phyloP scores from a whole-genome alignment of 2,329 filamentous ascomycete species.

The Cercospora citrullina region DNA sequence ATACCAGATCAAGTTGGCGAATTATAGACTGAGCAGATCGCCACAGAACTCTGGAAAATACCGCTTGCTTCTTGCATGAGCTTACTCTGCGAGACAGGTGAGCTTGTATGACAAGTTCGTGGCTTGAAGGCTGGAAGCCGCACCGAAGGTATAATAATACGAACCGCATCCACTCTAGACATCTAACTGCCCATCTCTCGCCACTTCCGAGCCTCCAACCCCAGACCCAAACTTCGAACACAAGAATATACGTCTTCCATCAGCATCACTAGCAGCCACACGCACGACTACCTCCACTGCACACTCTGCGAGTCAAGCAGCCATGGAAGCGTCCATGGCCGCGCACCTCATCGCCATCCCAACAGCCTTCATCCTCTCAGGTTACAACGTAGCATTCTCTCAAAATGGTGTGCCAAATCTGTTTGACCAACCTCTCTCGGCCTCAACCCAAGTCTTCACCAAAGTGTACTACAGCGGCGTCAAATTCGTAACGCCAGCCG shows the following conservation, averaged over 20 bases:
- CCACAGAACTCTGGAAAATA: background rate
- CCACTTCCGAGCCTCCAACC: background rate
- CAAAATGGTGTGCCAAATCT: background rate
- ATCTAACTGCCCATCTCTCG: no score
- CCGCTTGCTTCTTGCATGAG: background rate
- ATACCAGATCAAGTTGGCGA: background rate
- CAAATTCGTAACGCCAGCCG: background rate
- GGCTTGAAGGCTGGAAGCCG: background rate
- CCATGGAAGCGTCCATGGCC: background rate
- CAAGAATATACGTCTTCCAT: no score
- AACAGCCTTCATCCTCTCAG: background rate
- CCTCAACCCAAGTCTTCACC: background rate
- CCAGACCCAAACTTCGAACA: no score
- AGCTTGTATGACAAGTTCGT: background rate
- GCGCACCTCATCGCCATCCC: background rate
- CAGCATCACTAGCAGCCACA: no score
- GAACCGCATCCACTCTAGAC: background rate
- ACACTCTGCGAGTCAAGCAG: background rate
- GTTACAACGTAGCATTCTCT: background rate
- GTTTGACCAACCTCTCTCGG: background rate
- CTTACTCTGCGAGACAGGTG: background rate
- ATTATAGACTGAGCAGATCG: no score
- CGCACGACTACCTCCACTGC: no score
- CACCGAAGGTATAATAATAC: background rate
- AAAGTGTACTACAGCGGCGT: conserved; percentile 8